Evolutionary conservation across 1,284 basidiomycete genomes (phyloP).

Genomic region (Amylostereum chailletii): DNA sequence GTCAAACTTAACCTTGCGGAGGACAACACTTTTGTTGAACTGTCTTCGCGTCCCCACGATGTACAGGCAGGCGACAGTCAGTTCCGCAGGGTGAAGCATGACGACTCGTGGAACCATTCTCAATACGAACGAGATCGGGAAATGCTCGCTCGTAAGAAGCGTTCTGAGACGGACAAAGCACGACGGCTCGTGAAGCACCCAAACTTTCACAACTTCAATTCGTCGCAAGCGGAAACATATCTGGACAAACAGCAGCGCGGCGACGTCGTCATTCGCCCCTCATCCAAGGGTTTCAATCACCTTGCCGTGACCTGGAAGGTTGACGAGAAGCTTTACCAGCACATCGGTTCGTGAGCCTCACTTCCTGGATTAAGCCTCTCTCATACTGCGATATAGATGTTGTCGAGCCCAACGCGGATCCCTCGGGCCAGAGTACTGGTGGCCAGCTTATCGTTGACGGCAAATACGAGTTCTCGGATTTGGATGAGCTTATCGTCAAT

Average conservation of each 20-base stretch:
- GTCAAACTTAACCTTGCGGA: conserved; percentile 55
- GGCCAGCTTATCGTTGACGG: conserved; percentile 76
- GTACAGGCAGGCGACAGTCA: conserved; percentile 57
- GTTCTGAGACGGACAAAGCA: conserved; percentile 67
- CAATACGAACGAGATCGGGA: conserved; percentile 67
- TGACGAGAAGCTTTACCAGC: conserved; percentile 93
- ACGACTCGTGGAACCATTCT: conserved; percentile 62
- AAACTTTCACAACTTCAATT: conserved; percentile 96
- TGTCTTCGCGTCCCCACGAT: conserved; percentile 72
- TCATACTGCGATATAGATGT: conserved; percentile 55
- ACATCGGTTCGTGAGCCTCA: conserved; percentile 60
- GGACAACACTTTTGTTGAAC: conserved; percentile 65
- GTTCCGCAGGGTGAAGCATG: conserved; percentile 55
- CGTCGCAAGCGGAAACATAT: conserved; percentile 83
- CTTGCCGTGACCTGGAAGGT: conserved; percentile 99
- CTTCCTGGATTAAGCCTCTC: background rate
- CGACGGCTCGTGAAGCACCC: conserved; percentile 95
- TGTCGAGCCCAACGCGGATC: conserved; percentile 75
- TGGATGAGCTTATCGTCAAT: conserved; percentile 97
- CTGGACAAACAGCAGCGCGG: conserved; percentile 88
- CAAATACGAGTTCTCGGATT: conserved; percentile 84
- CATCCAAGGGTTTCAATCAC: conserved; percentile 90
- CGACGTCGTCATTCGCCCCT: conserved; percentile 93
- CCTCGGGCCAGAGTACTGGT: conserved; percentile 59
- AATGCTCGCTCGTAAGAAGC: conserved; percentile 75